These are phyloP conservation scores for Jackrogersella multiformis DNA, from an alignment of 495 filamentous ascomycete species.

Conservation along the genomic window DNA sequence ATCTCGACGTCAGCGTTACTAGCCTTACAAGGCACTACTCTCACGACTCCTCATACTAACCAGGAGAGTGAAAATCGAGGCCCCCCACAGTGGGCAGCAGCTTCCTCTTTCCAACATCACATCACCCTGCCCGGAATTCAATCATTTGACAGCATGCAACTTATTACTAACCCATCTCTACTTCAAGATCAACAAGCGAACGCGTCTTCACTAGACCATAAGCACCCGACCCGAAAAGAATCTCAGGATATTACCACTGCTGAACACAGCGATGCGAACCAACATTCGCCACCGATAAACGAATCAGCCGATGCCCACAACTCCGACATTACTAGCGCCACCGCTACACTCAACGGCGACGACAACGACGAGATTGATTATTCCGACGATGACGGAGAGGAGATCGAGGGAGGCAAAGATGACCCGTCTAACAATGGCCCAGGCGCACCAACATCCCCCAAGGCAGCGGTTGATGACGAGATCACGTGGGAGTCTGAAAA, in stretches of 20 bases:
- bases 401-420: constrained; percentile 16
- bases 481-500: constrained; percentile 53
- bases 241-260: background rate
- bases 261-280: constrained; percentile 15
- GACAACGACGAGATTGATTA: constrained; percentile 59
- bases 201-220: constrained; percentile 9
- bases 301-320: constrained; percentile 23
- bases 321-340: constrained; percentile 51
- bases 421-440: constrained; percentile 21
- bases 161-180: constrained; percentile 21
- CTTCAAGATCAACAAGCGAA: constrained; percentile 33
- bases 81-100: background rate
- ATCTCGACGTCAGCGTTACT: background rate
- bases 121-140: background rate
- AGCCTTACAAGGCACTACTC: background rate
- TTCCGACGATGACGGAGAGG: constrained; percentile 50
- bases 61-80: background rate
- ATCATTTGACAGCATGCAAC: background rate
- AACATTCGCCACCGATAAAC: constrained; percentile 19
- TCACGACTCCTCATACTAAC: background rate
- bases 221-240: constrained; percentile 11
- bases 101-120: background rate
- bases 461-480: constrained; percentile 46
- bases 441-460: constrained; percentile 8
- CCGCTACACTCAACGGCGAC: constrained; percentile 53